Evolutionary conservation across 495 filamentous ascomycete genomes (phyloP).

Genomic region (Cairneyella variabilis): DNA sequence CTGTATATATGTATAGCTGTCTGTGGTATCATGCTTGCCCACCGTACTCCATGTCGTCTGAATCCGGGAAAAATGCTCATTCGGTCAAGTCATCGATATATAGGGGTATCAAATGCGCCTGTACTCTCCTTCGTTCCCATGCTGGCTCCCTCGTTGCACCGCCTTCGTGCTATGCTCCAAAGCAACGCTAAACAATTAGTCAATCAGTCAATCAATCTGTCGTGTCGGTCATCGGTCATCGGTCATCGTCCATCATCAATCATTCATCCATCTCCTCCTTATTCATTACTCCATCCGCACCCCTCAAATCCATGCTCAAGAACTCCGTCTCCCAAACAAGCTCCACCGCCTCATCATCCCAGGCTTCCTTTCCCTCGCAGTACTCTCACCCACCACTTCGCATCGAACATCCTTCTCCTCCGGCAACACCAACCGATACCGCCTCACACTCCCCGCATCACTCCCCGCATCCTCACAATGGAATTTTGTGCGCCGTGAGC

Average conservation of each 20-base stretch:
- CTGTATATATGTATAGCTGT: neutral
- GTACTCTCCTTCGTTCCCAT: neutral
- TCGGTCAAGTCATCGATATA: neutral
- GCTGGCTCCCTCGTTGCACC: neutral
- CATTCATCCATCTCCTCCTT: too few relatives aligned
- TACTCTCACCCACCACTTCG: neutral
- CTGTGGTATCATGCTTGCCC: neutral
- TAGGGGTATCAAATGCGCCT: neutral
- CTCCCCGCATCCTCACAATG: constrained; percentile 41
- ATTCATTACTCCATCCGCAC: neutral
- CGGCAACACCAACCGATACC: constrained; percentile 48
- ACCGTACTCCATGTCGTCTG: neutral
- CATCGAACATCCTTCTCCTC: constrained; percentile 24
- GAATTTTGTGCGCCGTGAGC: constrained; percentile 40
- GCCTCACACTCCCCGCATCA: constrained; percentile 49
- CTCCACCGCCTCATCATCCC: neutral
- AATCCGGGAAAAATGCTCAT: too few relatives aligned
- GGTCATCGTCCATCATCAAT: neutral
- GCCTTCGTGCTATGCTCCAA: neutral
- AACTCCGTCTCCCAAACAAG: neutral
- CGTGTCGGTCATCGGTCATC: neutral
- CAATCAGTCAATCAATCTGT: neutral
- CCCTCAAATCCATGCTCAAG: neutral
- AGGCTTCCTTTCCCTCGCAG: constrained; percentile 19
- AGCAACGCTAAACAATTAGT: neutral